These are phyloP conservation scores for Endocarpon pusillum DNA, from an alignment of 495 filamentous ascomycete genomes.

Conservation along the genomic window DNA sequence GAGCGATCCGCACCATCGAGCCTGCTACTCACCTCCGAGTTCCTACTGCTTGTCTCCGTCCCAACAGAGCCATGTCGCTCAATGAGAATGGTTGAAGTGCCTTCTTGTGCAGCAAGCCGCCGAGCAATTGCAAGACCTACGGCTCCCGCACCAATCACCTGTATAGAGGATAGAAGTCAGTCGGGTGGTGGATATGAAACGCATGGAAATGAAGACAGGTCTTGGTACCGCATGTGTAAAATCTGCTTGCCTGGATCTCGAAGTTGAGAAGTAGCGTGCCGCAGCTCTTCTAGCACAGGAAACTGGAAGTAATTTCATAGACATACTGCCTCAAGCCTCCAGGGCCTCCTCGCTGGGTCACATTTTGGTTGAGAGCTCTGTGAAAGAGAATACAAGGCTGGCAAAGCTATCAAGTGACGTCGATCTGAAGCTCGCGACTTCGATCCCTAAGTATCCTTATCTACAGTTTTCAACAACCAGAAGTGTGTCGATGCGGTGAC, in stretches of 20 bases:
- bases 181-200: constrained; percentile 4
- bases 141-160: constrained; percentile 82
- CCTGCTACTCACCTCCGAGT: constrained; percentile 53
- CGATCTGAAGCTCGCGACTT: no score
- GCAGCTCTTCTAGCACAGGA: no score
- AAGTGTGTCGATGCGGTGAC: no score
- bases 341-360: no score
- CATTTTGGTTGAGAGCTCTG: no score
- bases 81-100: constrained; percentile 57
- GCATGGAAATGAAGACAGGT: background rate
- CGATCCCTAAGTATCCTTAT: no score
- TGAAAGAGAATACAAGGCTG: no score
- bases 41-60: constrained; percentile 82
- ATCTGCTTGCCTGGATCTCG: constrained; percentile 32
- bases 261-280: constrained; percentile 28
- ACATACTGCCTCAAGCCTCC: no score
- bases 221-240: constrained; percentile 62
- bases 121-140: constrained; percentile 83
- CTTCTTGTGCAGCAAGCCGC: constrained; percentile 45
- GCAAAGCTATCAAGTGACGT: no score
- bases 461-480: no score
- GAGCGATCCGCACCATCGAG: background rate
- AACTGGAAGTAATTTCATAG: no score
- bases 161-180: background rate
- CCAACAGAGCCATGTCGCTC: constrained; percentile 65